Evolutionary conservation across 176 grass and related monocot species (phyloP).

Genomic region (Panicum miliaceum): DNA sequence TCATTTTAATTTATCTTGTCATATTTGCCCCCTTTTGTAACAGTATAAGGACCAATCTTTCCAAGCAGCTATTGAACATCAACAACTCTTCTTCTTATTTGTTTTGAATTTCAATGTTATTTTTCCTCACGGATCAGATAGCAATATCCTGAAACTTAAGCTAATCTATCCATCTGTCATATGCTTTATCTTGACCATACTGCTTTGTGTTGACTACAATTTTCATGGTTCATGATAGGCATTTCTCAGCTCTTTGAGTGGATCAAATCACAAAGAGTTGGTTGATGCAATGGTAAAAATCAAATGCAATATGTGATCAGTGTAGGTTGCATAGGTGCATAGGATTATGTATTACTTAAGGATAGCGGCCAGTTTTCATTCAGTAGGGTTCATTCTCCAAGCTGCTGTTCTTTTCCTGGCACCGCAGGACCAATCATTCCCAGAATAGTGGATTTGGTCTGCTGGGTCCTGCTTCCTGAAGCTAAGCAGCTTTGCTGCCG

Average conservation of each 20-base stretch:
- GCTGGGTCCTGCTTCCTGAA: conserved; percentile 11
- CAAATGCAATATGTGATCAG: conserved; percentile 17
- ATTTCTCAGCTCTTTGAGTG: conserved; percentile 16
- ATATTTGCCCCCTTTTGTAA: neutral
- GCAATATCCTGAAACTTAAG: conserved; percentile 15
- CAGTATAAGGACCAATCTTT: neutral
- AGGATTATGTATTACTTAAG: neutral
- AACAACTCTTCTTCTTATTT: neutral
- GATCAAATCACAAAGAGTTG: neutral
- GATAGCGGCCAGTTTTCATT: neutral
- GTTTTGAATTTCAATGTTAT: conserved; percentile 1
- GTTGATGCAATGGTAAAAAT: conserved; percentile 17
- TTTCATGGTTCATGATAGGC: neutral
- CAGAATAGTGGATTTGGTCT: conserved; percentile 51
- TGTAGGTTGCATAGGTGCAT: conserved; percentile 31
- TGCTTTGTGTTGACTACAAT: neutral
- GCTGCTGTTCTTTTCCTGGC: neutral
- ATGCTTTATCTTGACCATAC: neutral
- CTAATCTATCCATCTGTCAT: neutral
- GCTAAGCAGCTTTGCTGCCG: conserved; percentile 35
- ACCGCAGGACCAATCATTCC: conserved; percentile 20
- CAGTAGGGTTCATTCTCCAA: conserved; percentile 21
- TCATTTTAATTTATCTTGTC: neutral
- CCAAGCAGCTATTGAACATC: conserved; percentile 2
- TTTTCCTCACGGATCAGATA: neutral